These are phyloP conservation scores for Intubia oerlemansii DNA, from an alignment of 2,329 filamentous ascomycete species.

Conservation along the genomic window DNA sequence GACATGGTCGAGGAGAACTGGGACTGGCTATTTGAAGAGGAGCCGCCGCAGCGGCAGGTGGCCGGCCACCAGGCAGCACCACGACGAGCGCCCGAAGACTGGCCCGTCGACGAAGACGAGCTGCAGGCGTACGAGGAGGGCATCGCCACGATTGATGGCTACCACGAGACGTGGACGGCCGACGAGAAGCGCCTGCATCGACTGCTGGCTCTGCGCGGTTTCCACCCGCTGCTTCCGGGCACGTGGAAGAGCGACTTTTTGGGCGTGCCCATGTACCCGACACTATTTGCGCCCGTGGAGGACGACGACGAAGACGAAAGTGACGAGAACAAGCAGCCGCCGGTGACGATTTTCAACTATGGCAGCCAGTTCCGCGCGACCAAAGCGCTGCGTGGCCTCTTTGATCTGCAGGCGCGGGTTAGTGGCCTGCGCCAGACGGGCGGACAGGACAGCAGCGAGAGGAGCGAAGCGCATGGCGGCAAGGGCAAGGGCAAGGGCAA, in stretches of 20 bases:
- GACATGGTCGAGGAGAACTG: constrained; percentile 5
- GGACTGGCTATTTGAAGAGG: constrained; percentile 5
- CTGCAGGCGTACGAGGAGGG: constrained; percentile 7
- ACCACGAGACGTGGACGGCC: constrained; percentile 11
- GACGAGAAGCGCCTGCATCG: constrained; percentile 14
- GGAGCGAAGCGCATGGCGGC: no score
- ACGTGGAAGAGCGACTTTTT: constrained; percentile 13
- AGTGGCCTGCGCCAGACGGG: constrained; percentile 13
- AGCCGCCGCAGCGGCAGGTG: neutral
- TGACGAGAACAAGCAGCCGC: neutral
- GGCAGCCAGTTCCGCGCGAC: constrained; percentile 12
- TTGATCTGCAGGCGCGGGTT: constrained; percentile 14
- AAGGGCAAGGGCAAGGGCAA: no score
- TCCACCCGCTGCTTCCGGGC: constrained; percentile 15
- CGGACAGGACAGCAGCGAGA: no score
- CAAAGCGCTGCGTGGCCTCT: constrained; percentile 14
- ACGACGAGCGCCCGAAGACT: no score
- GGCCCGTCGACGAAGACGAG: constrained; percentile 7
- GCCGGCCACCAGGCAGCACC: constrained; percentile 1
- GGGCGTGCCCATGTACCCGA: constrained; percentile 13
- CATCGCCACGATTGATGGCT: constrained; percentile 5
- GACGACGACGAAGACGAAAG: no score
- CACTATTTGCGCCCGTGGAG: constrained; percentile 12
- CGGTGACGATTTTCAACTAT: constrained; percentile 11
- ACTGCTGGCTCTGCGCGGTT: constrained; percentile 14